Evolutionary conservation across 768 basidiomycete species (phyloP).

Genomic region (Thelephora aurantiotincta): DNA sequence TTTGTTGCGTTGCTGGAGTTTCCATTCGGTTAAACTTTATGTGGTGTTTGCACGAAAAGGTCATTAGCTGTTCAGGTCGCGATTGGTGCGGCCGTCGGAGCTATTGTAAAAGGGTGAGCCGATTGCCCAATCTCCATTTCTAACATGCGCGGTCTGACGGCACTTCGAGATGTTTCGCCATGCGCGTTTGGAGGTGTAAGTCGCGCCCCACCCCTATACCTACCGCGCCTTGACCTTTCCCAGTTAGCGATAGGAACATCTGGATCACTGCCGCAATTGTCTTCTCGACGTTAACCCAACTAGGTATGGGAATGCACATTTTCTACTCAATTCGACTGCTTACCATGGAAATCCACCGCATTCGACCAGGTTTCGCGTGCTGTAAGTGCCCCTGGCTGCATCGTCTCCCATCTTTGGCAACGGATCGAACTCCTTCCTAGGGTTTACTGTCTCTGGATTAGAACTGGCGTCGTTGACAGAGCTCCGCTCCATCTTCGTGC

Average conservation of each 20-base stretch:
- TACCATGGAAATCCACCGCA: too few relatives aligned
- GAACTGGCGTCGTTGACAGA: background rate
- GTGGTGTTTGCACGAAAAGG: slow-evolving; percentile 7
- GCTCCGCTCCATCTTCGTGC: background rate
- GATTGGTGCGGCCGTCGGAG: slow-evolving; percentile 42
- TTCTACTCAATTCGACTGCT: too few relatives aligned
- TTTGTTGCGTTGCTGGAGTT: background rate
- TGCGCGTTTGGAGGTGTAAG: slow-evolving; percentile 52
- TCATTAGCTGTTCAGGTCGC: slow-evolving; percentile 25
- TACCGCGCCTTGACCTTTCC: slow-evolving; percentile 1
- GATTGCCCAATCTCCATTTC: background rate
- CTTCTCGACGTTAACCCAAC: background rate
- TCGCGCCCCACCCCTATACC: background rate
- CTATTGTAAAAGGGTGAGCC: slow-evolving; percentile 20
- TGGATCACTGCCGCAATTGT: slow-evolving; percentile 32
- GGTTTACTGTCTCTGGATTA: background rate
- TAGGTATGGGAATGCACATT: too few relatives aligned
- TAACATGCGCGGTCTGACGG: background rate
- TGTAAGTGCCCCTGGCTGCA: too few relatives aligned
- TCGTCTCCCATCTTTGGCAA: too few relatives aligned
- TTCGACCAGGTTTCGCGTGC: too few relatives aligned
- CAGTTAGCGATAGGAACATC: slow-evolving; percentile 43
- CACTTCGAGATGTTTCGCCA: slow-evolving; percentile 31
- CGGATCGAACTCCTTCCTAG: too few relatives aligned
- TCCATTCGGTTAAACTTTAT: slow-evolving; percentile 3